phyloP scores from a whole-genome alignment of 768 basidiomycete genomes.

The Scleroderma bovista region DNA sequence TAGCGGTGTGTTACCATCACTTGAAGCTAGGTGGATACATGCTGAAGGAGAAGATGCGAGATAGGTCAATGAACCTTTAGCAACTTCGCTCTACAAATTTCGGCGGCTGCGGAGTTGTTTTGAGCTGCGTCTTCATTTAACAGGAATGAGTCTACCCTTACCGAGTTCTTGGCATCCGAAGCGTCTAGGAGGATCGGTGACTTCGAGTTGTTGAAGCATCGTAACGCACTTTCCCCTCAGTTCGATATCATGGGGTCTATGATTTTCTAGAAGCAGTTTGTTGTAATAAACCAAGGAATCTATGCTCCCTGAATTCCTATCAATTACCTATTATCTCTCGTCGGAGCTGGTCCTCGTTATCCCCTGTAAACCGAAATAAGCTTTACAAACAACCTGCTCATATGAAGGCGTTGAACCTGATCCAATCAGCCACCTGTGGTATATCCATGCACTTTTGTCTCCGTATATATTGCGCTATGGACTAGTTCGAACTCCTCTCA shows the following conservation, averaged over 20 bases:
- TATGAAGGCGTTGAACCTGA: constrained; percentile 43
- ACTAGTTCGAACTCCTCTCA: constrained; percentile 84
- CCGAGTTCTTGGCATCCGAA: constrained; percentile 67
- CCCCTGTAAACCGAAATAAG: constrained; percentile 38
- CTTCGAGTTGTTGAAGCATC: constrained; percentile 52
- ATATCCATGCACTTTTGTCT: constrained; percentile 97
- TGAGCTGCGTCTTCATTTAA: neutral
- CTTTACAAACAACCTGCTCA: too few species aligned
- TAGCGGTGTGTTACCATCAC: neutral
- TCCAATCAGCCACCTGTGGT: constrained; percentile 96
- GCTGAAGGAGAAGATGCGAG: neutral
- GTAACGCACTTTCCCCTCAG: constrained; percentile 41
- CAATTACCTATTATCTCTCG: constrained; percentile 53
- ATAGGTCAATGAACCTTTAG: neutral
- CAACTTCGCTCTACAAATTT: constrained; percentile 5
- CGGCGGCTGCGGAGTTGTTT: constrained; percentile 11
- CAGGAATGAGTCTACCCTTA: constrained; percentile 24
- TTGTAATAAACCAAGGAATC: constrained; percentile 87
- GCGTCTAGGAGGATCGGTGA: constrained; percentile 60
- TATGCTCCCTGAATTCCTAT: constrained; percentile 71
- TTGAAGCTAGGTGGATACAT: neutral
- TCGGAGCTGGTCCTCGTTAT: constrained; percentile 50
- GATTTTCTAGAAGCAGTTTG: constrained; percentile 52
- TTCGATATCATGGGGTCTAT: constrained; percentile 33
- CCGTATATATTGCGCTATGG: constrained; percentile 91